Evolutionary conservation across 768 basidiomycete species (phyloP), one percentile per base, ranked within the genome.

Genomic region (Russula ochroleuca): DNA sequence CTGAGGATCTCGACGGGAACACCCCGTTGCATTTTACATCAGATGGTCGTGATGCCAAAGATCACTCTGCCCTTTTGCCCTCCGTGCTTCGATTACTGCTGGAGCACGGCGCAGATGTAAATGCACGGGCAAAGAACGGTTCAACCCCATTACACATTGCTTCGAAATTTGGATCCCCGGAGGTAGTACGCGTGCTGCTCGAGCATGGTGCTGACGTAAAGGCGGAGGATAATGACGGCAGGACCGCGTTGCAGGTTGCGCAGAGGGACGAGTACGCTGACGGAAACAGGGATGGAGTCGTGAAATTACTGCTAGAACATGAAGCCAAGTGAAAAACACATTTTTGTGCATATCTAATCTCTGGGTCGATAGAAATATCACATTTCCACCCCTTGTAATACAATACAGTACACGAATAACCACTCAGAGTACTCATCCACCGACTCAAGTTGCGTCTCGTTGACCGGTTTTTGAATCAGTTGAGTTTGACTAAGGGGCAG

Each of bases 1-100:
- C 50, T 13, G 2, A 8, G 31, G n/a, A n/a, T 33, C 0, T 0
- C 3, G 3, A 7, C 4, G 31, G 31, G 10, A 3, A 5, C 0
- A 52, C 50, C 1, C 50, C 50, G 19, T 52, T 52, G n/a, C 1
- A 2, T n/a, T 7, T n/a, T 3, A 31, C 31, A 19, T 35, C 50
- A 19, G 14, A 6, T 0, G 33, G 31, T 13, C 2, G 0, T 35
- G 0, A 1, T 33, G 5, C 23, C 48, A 33, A 33, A 19, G 19
- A 52, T n/a, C 31, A 3, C 19, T 11, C 31, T 35, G 50, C 13
- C 50, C 14, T 35, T 28, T 5, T 2, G 5, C 31, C 6, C 31
- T 11, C 31, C n/a, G 31, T n/a, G 31, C 6, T 35, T 3, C 38
- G 55, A n/a, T 5, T 57, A 40, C 19, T 57, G 17, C 41, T 57